phyloP scores from a whole-genome alignment of 768 basidiomycete genomes.

The Serendipita vermifera region DNA sequence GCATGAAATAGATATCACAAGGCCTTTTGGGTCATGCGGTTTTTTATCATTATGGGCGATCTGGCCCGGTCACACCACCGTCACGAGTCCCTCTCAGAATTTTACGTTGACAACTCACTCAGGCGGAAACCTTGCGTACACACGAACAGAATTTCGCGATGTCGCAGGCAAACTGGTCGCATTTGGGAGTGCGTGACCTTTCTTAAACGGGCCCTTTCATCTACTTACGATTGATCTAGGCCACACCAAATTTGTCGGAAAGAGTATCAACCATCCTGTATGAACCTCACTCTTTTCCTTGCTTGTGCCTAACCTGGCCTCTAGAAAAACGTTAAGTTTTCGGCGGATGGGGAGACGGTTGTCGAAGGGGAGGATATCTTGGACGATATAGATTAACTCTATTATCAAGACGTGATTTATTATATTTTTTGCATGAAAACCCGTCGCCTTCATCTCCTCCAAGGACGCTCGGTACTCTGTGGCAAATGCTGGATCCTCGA shows the following conservation, averaged over 20 bases:
- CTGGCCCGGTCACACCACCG: too few relatives aligned
- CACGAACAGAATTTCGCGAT: conserved; percentile 62
- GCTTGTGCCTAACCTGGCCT: conserved; percentile 16
- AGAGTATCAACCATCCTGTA: conserved; percentile 38
- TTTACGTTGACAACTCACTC: not conserved
- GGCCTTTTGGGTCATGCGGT: not conserved
- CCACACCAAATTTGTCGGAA: conserved; percentile 78
- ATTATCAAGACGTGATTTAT: too few relatives aligned
- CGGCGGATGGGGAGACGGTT: conserved; percentile 67
- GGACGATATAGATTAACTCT: too few relatives aligned
- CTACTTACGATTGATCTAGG: conserved; percentile 29
- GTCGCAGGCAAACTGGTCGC: conserved; percentile 58
- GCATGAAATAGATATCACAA: too few relatives aligned
- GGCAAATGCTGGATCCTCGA: too few relatives aligned
- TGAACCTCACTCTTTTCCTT: conserved; percentile 8
- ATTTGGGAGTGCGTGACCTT: conserved; percentile 52
- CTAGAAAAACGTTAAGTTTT: conserved; percentile 66
- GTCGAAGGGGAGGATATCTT: too few relatives aligned
- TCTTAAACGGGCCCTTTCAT: not conserved
- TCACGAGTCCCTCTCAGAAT: not conserved
- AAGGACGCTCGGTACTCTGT: too few relatives aligned
- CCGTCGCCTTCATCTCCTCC: too few relatives aligned
- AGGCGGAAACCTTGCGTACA: conserved; percentile 74
- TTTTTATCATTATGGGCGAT: not conserved
- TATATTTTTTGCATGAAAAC: too few relatives aligned